Evolutionary conservation across 1,139 yeast genomes (phyloP).

Genomic region (Debaryomycetaceae sp.): DNA sequence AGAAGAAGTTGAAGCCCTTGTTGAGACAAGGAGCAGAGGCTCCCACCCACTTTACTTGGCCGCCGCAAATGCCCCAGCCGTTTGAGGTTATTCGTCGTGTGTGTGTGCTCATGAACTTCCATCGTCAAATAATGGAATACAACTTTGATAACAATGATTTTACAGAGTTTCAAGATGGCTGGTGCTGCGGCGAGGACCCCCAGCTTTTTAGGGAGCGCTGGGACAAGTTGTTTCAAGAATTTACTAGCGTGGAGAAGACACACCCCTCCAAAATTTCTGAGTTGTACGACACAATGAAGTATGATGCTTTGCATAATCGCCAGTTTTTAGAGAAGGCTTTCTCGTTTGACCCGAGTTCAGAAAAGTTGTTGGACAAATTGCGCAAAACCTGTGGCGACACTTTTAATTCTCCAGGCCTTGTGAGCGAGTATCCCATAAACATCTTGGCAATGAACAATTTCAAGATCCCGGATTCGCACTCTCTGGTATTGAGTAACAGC

Average conservation of each 20-base stretch:
- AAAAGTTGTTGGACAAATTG: slow-evolving; percentile 26
- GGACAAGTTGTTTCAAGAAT: slow-evolving; percentile 93
- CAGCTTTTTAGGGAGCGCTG: slow-evolving; percentile 84
- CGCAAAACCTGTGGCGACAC: slow-evolving; percentile 38
- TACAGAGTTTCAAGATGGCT: slow-evolving; percentile 55
- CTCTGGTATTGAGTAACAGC: slow-evolving; percentile 2
- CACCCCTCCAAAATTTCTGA: slow-evolving; percentile 97
- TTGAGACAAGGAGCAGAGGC: slow-evolving; percentile 94
- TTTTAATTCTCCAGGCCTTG: slow-evolving; percentile 51
- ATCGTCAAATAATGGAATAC: slow-evolving; percentile 71
- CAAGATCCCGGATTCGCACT: slow-evolving; percentile 31
- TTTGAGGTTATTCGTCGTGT: slow-evolving; percentile 87
- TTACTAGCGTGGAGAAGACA: slow-evolving; percentile 86
- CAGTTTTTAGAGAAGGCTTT: slow-evolving; percentile 79
- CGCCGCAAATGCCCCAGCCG: slow-evolving; percentile 96
- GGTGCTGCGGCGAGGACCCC: slow-evolving; percentile 99
- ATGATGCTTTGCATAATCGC: slow-evolving; percentile 92
- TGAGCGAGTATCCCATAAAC: slow-evolving; percentile 73
- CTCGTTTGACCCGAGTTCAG: slow-evolving; percentile 52
- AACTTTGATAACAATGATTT: slow-evolving; percentile 66
- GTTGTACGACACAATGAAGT: slow-evolving; percentile 95
- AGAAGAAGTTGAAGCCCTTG: slow-evolving; percentile 89
- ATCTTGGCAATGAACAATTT: slow-evolving; percentile 69
- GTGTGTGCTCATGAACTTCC: slow-evolving; percentile 92
- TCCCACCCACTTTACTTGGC: slow-evolving; percentile 99